Evolutionary conservation across 1,284 basidiomycete species (phyloP), one percentile per base, ranked within the genome.

Genomic region (Cutaneotrichosporon sp.): DNA sequence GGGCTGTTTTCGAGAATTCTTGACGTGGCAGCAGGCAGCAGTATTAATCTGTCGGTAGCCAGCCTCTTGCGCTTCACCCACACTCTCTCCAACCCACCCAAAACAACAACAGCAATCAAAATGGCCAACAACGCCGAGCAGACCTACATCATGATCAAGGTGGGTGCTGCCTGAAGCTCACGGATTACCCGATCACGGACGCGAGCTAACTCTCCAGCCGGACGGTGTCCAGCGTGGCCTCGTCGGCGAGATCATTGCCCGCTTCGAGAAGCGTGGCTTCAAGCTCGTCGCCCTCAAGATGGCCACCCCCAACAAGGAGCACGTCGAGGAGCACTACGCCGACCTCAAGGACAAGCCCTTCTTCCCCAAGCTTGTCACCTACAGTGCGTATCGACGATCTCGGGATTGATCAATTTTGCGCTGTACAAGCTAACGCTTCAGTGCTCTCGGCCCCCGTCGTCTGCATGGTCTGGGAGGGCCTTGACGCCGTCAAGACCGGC

Each of bases 161-260:
- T 73, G 56, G 53, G 69, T 66, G 35, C 26, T 37, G 21, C n/a
- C 18, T 18, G 37, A 15, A 17, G 34, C 26, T 45, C 14, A 22
- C 38, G 20, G 22, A 8, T 17, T 8, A 8, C n/a, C 17, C 13
- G 26, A 8, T 13, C 26, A 15, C 9, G 21, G 34, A 37, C 5
- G 20, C 47, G 41, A 43, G 21, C 41, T 43, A 23, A 26, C 41
- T 13, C 41, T n/a, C 70, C 60, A 94, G 90, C 91, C 92, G 69
- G 92, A 97, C 79, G 92, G 92, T 76, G 93, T 97, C 80, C 90
- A 96, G 80, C 88, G 92, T 69, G 85, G 84, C 65, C 87, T 97
- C 79, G 83, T 94, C 74, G 92, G 93, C 74, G 86, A 91, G 78
- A 92, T 94, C 83, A 87, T 92, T 75, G 68, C 80, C 70, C 84